phyloP scores from a whole-genome alignment of 2,329 filamentous ascomycete genomes.

The Colletotrichum phormii region DNA sequence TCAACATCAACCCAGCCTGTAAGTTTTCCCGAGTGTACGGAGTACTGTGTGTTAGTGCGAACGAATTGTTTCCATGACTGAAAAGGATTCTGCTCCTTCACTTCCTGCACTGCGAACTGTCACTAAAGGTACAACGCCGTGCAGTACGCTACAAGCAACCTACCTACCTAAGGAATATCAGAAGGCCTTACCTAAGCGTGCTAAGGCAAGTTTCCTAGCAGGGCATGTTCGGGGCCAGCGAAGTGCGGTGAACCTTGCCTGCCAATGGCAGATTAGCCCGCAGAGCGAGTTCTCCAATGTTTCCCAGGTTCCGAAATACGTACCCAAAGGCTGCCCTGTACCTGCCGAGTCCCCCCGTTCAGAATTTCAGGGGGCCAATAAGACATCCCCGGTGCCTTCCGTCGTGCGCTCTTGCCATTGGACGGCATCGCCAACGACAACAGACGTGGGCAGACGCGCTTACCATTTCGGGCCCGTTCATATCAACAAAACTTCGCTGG shows the following conservation, averaged over 20 bases:
- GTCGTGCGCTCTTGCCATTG: slow-evolving; percentile 13
- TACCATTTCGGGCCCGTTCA: slow-evolving; percentile 38
- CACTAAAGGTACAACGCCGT: neutral
- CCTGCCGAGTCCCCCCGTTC: slow-evolving; percentile 17
- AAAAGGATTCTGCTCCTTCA: neutral
- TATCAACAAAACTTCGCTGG: slow-evolving; percentile 37
- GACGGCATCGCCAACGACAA: slow-evolving; percentile 18
- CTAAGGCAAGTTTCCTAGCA: neutral
- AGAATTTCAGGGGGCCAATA: slow-evolving; percentile 12
- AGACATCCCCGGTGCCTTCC: slow-evolving; percentile 12
- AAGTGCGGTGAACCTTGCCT: slow-evolving; percentile 28
- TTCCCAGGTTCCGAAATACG: neutral
- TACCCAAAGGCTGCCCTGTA: slow-evolving; percentile 11
- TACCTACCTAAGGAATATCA: neutral
- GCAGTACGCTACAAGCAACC: slow-evolving; percentile 13
- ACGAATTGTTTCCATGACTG: too few species aligned
- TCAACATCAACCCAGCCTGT: neutral
- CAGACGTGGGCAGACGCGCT: slow-evolving; percentile 35
- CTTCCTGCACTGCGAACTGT: neutral
- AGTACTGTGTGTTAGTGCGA: neutral
- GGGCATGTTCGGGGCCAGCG: slow-evolving; percentile 6
- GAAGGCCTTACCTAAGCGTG: neutral
- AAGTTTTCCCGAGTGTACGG: neutral
- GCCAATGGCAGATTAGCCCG: slow-evolving; percentile 18
- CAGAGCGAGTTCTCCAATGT: neutral